Evolutionary conservation across 2,329 filamentous ascomycete genomes (phyloP).

Genomic region (Pyrenochaeta sp.): DNA sequence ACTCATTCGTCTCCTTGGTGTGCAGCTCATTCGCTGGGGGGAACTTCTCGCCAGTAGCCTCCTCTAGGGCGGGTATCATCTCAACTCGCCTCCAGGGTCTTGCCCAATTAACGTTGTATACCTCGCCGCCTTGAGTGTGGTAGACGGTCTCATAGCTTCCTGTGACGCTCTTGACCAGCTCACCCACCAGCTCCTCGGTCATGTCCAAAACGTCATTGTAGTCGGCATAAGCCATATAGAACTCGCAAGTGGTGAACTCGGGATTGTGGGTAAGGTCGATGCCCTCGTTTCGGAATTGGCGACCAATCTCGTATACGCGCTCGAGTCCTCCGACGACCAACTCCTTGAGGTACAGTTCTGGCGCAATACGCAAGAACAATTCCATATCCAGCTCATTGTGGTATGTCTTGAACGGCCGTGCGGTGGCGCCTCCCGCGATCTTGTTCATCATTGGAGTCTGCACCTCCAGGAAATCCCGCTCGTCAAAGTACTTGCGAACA

Average conservation of each 20-base stretch:
- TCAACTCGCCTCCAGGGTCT: conserved; percentile 91
- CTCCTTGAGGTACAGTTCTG: conserved; percentile 97
- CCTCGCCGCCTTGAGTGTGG: conserved; percentile 85
- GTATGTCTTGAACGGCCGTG: conserved; percentile 92
- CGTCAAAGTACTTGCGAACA: conserved; percentile 88
- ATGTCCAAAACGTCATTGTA: conserved; percentile 88
- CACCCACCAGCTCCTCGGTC: conserved; percentile 92
- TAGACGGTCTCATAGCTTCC: conserved; percentile 87
- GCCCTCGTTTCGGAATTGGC: conserved; percentile 94
- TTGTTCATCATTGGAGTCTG: conserved; percentile 97
- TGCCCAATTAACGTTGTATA: conserved; percentile 94
- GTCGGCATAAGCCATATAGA: conserved; percentile 78
- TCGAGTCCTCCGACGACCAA: conserved; percentile 92
- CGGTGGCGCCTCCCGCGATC: conserved; percentile 94
- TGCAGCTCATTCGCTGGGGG: conserved; percentile 88
- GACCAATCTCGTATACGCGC: conserved; percentile 93
- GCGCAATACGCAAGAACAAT: conserved; percentile 93
- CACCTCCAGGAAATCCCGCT: conserved; percentile 88
- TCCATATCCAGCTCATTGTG: conserved; percentile 97
- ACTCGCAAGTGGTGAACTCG: conserved; percentile 97
- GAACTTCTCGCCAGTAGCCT: conserved; percentile 91
- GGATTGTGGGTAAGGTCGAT: conserved; percentile 96
- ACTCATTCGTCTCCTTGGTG: conserved; percentile 86
- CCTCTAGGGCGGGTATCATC: conserved; percentile 94
- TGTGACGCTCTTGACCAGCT: conserved; percentile 86